phyloP scores from a whole-genome alignment of 805 yeast genomes.

The Kodamaea nitidulidarum region DNA sequence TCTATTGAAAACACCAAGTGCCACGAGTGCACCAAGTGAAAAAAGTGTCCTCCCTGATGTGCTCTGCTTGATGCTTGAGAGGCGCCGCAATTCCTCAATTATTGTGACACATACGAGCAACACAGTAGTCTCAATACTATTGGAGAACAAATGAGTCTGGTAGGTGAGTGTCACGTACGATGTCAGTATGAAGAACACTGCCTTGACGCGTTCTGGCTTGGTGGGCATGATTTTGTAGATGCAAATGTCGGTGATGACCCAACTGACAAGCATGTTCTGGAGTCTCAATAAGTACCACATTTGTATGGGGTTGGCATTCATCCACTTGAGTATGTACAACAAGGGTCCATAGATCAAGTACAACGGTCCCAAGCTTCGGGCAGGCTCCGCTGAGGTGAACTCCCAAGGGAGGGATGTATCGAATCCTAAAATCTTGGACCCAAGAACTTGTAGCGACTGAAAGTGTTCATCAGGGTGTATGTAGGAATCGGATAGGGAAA shows the following conservation, averaged over 20 bases:
- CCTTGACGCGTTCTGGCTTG: constrained; percentile 47
- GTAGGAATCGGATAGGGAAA: constrained; percentile 72
- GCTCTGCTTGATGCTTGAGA: constrained; percentile 13
- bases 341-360: constrained; percentile 69
- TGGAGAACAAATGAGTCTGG: constrained; percentile 89
- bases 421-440: constrained; percentile 43
- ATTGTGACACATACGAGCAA: constrained; percentile 49
- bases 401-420: constrained; percentile 75
- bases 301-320: constrained; percentile 43
- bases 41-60: constrained; percentile 9
- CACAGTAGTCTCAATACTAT: constrained; percentile 68
- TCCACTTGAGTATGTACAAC: constrained; percentile 27
- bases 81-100: constrained; percentile 40
- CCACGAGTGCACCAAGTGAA: constrained; percentile 46
- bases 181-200: constrained; percentile 47
- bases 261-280: constrained; percentile 37
- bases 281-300: constrained; percentile 54
- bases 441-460: constrained; percentile 78
- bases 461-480: constrained; percentile 98
- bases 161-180: constrained; percentile 71
- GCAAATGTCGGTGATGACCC: constrained; percentile 38
- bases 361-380: constrained; percentile 69
- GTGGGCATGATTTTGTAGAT: constrained; percentile 46
- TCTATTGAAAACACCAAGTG: constrained; percentile 79
- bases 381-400: constrained; percentile 51